These are phyloP conservation scores for Fusarium sp. DNA, from an alignment of 2,329 filamentous ascomycete species.

Conservation along the genomic window DNA sequence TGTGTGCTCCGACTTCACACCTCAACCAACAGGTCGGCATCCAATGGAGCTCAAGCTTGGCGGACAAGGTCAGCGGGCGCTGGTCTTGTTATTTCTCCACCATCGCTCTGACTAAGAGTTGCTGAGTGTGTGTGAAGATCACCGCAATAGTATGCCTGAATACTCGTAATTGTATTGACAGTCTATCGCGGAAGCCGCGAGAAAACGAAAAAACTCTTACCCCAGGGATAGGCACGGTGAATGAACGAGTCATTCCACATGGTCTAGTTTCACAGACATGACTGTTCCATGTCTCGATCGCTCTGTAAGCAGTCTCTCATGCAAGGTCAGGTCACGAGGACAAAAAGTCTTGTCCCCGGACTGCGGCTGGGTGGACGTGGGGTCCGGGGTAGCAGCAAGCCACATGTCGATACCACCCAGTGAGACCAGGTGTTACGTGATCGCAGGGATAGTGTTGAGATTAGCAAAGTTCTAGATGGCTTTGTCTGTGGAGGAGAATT, in stretches of 20 bases:
- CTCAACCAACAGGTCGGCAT: background rate
- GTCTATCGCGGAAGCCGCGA: constrained; percentile 11
- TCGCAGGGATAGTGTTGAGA: constrained; percentile 1
- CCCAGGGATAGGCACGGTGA: background rate
- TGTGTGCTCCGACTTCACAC: background rate
- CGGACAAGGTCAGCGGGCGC: background rate
- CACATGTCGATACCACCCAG: constrained; percentile 6
- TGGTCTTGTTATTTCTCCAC: background rate
- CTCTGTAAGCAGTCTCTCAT: background rate
- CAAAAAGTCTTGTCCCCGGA: background rate
- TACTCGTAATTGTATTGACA: background rate
- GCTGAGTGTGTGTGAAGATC: background rate
- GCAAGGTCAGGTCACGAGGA: background rate
- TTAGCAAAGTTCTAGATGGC: constrained; percentile 1
- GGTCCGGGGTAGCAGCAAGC: constrained; percentile 28
- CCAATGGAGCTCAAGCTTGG: constrained; percentile 15
- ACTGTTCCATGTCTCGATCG: background rate
- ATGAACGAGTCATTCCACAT: background rate
- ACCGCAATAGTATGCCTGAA: background rate
- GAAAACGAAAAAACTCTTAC: background rate
- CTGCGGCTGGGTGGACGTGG: constrained; percentile 22
- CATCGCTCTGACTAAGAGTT: background rate
- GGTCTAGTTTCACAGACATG: background rate
- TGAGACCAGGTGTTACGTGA: constrained; percentile 6
- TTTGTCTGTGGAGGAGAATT: background rate